phyloP scores from a whole-genome alignment of 192 early-diverging fungal genomes.

The Neocallimastix lanati region DNA sequence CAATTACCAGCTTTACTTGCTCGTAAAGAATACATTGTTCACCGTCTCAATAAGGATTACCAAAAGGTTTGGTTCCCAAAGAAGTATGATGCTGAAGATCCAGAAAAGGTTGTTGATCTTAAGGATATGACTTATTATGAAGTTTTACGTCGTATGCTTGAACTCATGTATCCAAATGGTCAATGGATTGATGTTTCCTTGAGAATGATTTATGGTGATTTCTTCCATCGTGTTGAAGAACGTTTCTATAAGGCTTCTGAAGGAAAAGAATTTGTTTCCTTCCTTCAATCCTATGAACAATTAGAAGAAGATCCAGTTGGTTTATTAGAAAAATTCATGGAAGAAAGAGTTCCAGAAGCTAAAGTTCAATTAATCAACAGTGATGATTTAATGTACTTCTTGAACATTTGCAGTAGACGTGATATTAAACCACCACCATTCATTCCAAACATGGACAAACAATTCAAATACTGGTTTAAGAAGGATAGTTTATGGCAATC shows the following conservation, averaged over 20 bases:
- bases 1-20: constrained; percentile 46
- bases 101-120: constrained; percentile 53
- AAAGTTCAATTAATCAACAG: constrained; percentile 54
- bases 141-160: constrained; percentile 61
- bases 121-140: constrained; percentile 89
- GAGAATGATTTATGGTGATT: constrained; percentile 53
- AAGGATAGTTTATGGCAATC: constrained; percentile 83
- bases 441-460: constrained; percentile 66
- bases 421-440: constrained; percentile 79
- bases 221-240: constrained; percentile 73
- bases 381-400: constrained; percentile 70
- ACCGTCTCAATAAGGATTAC: constrained; percentile 68
- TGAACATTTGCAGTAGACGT: constrained; percentile 50
- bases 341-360: constrained; percentile 40
- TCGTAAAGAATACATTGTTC: constrained; percentile 74
- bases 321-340: constrained; percentile 49
- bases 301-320: constrained; percentile 37
- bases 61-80: constrained; percentile 91
- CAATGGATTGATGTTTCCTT: constrained; percentile 66
- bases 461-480: constrained; percentile 77
- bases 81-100: constrained; percentile 28
- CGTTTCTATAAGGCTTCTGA: constrained; percentile 45
- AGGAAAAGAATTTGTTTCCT: constrained; percentile 13
- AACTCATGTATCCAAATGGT: constrained; percentile 58
- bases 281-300: constrained; percentile 40